Evolutionary conservation across 169 alveolate genomes (phyloP).

Genomic region (Babesia divergens): DNA sequence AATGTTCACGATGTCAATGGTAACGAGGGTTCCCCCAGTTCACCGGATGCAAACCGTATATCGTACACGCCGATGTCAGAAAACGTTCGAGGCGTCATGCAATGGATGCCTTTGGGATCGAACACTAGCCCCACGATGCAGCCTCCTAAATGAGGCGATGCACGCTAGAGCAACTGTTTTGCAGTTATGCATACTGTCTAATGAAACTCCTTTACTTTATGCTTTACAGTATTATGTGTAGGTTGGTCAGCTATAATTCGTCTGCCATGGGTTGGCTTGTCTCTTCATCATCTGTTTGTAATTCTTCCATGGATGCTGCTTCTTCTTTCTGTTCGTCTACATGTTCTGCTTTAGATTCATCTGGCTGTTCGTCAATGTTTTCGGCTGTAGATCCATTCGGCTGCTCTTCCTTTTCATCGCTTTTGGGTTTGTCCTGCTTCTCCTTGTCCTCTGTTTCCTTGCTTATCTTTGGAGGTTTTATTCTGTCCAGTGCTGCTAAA

Average conservation of each 20-base stretch:
- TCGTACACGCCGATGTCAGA: not conserved
- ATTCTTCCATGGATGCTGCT: not conserved
- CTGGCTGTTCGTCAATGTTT: not conserved
- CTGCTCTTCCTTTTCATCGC: not conserved
- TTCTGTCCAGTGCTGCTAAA: constrained; percentile 9
- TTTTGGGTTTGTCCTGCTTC: not conserved
- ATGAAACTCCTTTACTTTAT: not conserved
- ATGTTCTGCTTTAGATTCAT: not conserved
- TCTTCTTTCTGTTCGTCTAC: not conserved
- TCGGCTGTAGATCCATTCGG: not conserved
- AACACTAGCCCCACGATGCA: constrained; percentile 4
- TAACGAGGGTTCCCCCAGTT: not conserved
- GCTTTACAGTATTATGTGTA: not conserved
- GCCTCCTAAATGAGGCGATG: constrained; percentile 6
- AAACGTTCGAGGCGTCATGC: constrained; percentile 7
- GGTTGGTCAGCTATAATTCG: not conserved
- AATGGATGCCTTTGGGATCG: constrained; percentile 8
- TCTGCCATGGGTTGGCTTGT: not conserved
- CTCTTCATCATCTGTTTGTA: not conserved
- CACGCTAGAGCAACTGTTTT: not conserved
- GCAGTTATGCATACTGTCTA: not conserved
- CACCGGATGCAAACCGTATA: not conserved
- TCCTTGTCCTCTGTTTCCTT: not conserved
- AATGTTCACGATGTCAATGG: not conserved
- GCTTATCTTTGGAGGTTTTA: constrained; percentile 13